phyloP scores from a whole-genome alignment of 108 stramenopile genomes.

The Cylindrotheca closterium region DNA sequence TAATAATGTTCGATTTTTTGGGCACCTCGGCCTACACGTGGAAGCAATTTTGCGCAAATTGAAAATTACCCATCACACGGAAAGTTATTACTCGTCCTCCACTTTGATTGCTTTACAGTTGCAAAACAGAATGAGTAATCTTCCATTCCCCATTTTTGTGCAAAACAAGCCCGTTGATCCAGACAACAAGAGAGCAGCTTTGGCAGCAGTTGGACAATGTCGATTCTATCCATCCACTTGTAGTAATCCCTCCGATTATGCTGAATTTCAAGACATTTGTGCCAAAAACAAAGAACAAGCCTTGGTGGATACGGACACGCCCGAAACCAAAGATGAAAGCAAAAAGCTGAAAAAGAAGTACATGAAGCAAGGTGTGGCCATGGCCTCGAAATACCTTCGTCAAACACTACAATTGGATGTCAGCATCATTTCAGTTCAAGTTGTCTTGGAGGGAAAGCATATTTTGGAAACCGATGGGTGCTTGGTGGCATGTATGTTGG shows the following conservation, averaged over 20 bases:
- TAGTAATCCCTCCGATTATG: conserved; percentile 30
- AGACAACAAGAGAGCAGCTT: conserved; percentile 26
- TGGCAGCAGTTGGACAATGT: conserved; percentile 55
- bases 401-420: conserved; percentile 66
- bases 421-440: conserved; percentile 69
- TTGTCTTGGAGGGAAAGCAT: conserved; percentile 41
- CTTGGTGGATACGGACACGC: conserved; percentile 26
- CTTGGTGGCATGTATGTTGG: conserved; percentile 70
- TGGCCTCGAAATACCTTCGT: conserved; percentile 58
- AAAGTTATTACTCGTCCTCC: no score
- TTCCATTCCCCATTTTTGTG: conserved; percentile 75
- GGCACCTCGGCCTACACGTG: no score
- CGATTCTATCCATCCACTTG: conserved; percentile 38
- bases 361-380: conserved; percentile 75
- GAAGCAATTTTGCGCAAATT: no score
- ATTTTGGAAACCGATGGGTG: conserved; percentile 68
- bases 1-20: no score
- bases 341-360: conserved; percentile 71
- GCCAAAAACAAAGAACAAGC: conserved; percentile 50
- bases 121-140: conserved; percentile 68
- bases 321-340: conserved; percentile 35
- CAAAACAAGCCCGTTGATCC: conserved; percentile 38
- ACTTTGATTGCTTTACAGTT: no score
- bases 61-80: no score
- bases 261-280: conserved; percentile 39